Evolutionary conservation across 1,139 yeast genomes (phyloP), one percentile per base, ranked within the genome.

Genomic region (Geotrichum citri-aurantii): DNA sequence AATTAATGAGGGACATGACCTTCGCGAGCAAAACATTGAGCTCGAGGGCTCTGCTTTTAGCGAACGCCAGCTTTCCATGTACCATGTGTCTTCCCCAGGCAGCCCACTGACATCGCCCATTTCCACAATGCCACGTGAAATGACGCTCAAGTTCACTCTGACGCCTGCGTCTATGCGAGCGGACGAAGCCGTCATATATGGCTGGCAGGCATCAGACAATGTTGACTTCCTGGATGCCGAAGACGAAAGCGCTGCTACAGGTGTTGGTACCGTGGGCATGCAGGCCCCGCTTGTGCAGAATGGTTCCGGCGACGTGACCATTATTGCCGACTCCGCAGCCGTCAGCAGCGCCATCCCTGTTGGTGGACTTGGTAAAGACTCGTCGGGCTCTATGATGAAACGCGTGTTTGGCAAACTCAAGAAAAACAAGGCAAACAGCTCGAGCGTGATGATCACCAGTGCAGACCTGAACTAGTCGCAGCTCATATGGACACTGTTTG

Each of bases 121-220:
- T 52, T 48, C 62, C 5, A 58, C 60, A 12, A 61, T 55, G 1
- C 65, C 65, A 4, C 62, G 72, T 1, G 72, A 69, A 49, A 67
- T 67, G 70, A 69, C 72, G 3, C 66, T 69, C 51, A 69, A 68
- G 55, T 62, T 69, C 52, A 69, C 73, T 19, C 63, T 69, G 21
- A 67, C 71, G 23, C 73, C 73, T 3, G 64, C 69, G 1, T 60
- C 68, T 0, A 69, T 69, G 72, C 65, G 72, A 12, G 71, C 69
- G 1, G 69, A 66, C 49, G 72, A 69, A 54, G 68, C 66, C 44
- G 59, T 64, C 23, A 61, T 69, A 21, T 69, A 69, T 50, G 72
- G 72, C 50, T 69, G 72, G 72, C 70, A 68, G 54, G 58, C 19
- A n/a, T n/a, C 44, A 2, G 21, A 5, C 12, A 37, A n/a, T 4